Base-by-base conservation (phyloP, 805 yeast genomes). In the Metschnikowia sp. region DNA sequence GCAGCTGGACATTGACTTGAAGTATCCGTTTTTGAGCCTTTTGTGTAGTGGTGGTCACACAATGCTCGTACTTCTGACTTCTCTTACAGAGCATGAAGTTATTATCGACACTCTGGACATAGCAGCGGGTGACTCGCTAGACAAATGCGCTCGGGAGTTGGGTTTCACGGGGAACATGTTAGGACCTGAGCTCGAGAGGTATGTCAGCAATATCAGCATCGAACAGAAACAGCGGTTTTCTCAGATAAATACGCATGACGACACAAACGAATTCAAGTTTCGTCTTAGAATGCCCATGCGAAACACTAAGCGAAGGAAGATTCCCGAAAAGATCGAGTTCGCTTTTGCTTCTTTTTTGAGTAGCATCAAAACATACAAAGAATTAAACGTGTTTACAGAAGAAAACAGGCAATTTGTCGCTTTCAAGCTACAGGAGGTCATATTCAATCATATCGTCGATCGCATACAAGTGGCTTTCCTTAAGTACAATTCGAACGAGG, bases 1-100 rank as follows among this genome's bases (percentile, higher is more conserved):
- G 13, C 31, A 22, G 10, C 29, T 18, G 11, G 38, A 31, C 4
- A 31, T 22, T 12, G 42, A 49, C 13, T 40, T 48, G 10, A 44
- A 61, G 13, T 86, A 71, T 55, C 95, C 95, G 2, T 88, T 86
- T 54, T 56, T 88, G 12, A 86, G 91, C 56, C 69, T 94, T 26
- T 68, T 94, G 30, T 91, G 83, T 13, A 85, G 95, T 57, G 99
- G 99, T 0, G 99, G 99, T 0, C 99, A 94, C 60, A 91, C 98
- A 0, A 82, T 89, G 82, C 69, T 91, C 26, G 96, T 92, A 1
- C 70, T 81, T 8, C 84, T 91, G 46, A 68, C 64, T 30, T 69
- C 84, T 13, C 56, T 89, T 1, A 51, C 72, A 0, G 76, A 84
- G 2, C 99, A 94, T 68, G 82, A 81, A 48, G 78, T 92, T 1